Evolutionary conservation across 2,329 filamentous ascomycete species (phyloP).

Genomic region (Harringtonia aguacate): DNA sequence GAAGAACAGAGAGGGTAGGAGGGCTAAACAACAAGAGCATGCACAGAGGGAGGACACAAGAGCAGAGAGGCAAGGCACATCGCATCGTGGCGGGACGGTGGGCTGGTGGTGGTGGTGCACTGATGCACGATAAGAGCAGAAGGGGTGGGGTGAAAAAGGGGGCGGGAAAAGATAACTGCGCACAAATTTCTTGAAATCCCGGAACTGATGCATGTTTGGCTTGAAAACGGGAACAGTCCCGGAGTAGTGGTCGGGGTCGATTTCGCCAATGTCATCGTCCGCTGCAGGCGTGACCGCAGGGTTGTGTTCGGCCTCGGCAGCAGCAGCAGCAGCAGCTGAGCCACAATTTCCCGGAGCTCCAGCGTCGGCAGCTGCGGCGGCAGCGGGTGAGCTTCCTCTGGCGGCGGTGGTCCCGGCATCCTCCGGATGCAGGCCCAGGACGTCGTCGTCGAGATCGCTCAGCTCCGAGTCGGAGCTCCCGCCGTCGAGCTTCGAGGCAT

Average conservation of each 20-base stretch:
- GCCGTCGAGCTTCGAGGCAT: constrained; percentile 45
- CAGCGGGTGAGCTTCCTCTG: constrained; percentile 2
- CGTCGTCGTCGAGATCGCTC: constrained; percentile 54
- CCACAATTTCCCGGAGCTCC: not conserved
- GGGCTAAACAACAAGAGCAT: no score
- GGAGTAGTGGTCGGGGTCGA: constrained; percentile 81
- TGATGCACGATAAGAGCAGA: not conserved
- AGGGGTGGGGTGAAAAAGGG: not conserved
- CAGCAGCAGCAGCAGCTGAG: not conserved
- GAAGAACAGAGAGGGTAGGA: not conserved
- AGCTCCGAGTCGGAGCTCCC: constrained; percentile 49
- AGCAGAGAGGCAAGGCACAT: not conserved
- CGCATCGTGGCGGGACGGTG: not conserved
- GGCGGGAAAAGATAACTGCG: constrained; percentile 20
- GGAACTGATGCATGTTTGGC: constrained; percentile 91
- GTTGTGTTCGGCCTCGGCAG: no score
- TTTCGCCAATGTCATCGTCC: constrained; percentile 57
- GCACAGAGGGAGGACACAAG: not conserved
- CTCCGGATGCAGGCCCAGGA: constrained; percentile 23
- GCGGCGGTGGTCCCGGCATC: constrained; percentile 11
- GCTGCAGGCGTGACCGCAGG: no score
- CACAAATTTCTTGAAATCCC: constrained; percentile 86
- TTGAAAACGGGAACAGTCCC: constrained; percentile 89
- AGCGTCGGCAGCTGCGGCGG: not conserved
- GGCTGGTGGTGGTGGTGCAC: no score